Evolutionary conservation across 352 stramenopile genomes (phyloP).

Genomic region (Globisporangium apiculatum): DNA sequence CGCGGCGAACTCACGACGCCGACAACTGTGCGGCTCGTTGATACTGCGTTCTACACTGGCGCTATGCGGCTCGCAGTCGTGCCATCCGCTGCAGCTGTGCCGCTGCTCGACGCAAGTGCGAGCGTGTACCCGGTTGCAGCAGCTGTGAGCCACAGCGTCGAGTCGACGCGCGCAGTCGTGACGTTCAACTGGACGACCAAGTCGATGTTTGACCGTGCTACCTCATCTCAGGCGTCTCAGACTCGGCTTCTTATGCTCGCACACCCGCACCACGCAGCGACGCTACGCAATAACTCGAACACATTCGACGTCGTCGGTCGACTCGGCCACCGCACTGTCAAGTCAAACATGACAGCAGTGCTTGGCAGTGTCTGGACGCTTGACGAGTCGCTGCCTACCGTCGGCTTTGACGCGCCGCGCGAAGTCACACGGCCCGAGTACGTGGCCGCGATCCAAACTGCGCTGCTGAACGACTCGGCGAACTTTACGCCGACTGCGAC

Average conservation of each 20-base stretch:
- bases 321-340: conserved; percentile 65
- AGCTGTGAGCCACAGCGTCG: conserved; percentile 30
- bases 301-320: conserved; percentile 34
- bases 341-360: conserved; percentile 77
- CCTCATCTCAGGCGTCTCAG: no score
- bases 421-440: conserved; percentile 24
- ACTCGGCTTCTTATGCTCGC: conserved; percentile 59
- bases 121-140: conserved; percentile 45
- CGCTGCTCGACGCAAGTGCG: conserved; percentile 42
- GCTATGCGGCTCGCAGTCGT: conserved; percentile 53
- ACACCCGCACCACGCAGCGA: conserved; percentile 59
- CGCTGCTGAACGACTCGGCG: conserved; percentile 49
- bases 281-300: conserved; percentile 24
- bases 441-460: conserved; percentile 40
- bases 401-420: conserved; percentile 35
- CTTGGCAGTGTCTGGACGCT: conserved; percentile 56
- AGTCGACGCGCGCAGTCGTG: conserved; percentile 22
- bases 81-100: conserved; percentile 19
- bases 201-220: conserved; percentile 13
- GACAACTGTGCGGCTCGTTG: conserved; percentile 65
- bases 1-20: conserved; percentile 57
- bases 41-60: conserved; percentile 58
- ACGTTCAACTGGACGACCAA: conserved; percentile 62
- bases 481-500: conserved; percentile 54
- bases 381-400: conserved; percentile 41